Percentiles rank a stretch among this genome's conserved stretches.
Conservation (phyloP, 2,329 filamentous ascomycete genomes). For the Pseudocercospora fuligena region DNA sequence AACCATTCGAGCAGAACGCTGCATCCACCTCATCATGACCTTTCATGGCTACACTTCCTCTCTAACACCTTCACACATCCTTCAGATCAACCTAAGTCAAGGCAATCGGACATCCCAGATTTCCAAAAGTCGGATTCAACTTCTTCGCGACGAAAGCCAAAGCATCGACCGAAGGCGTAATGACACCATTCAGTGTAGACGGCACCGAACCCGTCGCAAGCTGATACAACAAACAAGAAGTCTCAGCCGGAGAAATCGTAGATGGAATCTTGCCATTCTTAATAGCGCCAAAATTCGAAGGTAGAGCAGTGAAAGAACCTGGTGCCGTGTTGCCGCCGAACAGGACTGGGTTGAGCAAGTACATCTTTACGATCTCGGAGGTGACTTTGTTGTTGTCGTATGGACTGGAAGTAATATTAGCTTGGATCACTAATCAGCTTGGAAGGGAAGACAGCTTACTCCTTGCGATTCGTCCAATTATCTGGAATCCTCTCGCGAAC, state of each 20-base stretch:
- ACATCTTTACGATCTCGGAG: constrained; percentile 46
- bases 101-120: constrained; percentile 45
- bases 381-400: constrained; percentile 43
- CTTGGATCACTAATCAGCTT: background rate
- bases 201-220: constrained; percentile 47
- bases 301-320: constrained; percentile 37
- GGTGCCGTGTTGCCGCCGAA: constrained; percentile 44
- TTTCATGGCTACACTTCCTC: background rate
- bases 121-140: constrained; percentile 38
- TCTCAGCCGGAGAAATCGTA: constrained; percentile 37
- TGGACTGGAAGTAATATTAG: constrained; percentile 16
- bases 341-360: constrained; percentile 47
- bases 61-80: too few relatives aligned
- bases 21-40: background rate
- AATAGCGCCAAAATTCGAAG: constrained; percentile 44
- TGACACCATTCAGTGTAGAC: constrained; percentile 42
- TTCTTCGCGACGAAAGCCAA: constrained; percentile 41
- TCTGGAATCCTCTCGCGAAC: constrained; percentile 50
- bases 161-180: constrained; percentile 44
- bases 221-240: constrained; percentile 50
- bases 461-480: constrained; percentile 44
- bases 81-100: constrained; percentile 5
- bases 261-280: constrained; percentile 43
- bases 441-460: background rate
- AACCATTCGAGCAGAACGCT: too few relatives aligned